A percentile compares a stretch with the other conserved stretches of the same genome.
phyloP scores from a whole-genome alignment of 2,329 filamentous ascomycete genomes.

The Neofusicoccum cordaticola region DNA sequence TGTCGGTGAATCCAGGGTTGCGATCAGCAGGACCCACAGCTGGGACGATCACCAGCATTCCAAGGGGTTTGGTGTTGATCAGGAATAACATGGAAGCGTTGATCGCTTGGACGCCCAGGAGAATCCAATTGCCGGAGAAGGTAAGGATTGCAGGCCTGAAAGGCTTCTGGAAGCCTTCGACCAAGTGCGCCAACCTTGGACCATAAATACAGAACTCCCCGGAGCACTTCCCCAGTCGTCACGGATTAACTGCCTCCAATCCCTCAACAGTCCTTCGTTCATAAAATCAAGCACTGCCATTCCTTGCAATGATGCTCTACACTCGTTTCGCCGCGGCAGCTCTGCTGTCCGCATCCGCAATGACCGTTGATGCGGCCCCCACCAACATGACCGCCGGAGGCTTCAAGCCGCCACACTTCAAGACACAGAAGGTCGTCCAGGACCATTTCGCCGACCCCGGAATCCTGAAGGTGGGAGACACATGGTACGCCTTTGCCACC shows the following conservation, averaged over 20 bases:
- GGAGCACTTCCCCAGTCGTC: neutral
- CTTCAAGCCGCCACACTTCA: conserved; percentile 7
- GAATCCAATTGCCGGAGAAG: neutral
- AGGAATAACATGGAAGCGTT: neutral
- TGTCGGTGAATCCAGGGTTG: conserved; percentile 11
- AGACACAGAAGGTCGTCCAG: neutral
- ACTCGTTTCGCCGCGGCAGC: conserved; percentile 3
- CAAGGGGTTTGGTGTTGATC: conserved; percentile 6
- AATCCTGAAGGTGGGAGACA: conserved; percentile 29
- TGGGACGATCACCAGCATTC: conserved; percentile 5
- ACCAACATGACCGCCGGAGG: conserved; percentile 2
- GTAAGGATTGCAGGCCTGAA: conserved; percentile 10
- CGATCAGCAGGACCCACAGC: conserved; percentile 11
- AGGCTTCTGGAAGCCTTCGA: conserved; percentile 1
- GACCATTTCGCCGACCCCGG: conserved; percentile 36
- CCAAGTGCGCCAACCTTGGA: neutral
- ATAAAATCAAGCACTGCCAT: neutral
- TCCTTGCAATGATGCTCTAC: conserved; percentile 5
- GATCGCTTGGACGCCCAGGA: conserved; percentile 6
- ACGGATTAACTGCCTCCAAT: neutral
- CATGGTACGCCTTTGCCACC: conserved; percentile 40
- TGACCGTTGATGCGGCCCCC: neutral
- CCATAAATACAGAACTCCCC: conserved; percentile 8
- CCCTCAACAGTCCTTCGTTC: neutral
- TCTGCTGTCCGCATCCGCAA: neutral